Conservation (phyloP, 73 alveolate species). For the Paramecium octaurelia region DNA sequence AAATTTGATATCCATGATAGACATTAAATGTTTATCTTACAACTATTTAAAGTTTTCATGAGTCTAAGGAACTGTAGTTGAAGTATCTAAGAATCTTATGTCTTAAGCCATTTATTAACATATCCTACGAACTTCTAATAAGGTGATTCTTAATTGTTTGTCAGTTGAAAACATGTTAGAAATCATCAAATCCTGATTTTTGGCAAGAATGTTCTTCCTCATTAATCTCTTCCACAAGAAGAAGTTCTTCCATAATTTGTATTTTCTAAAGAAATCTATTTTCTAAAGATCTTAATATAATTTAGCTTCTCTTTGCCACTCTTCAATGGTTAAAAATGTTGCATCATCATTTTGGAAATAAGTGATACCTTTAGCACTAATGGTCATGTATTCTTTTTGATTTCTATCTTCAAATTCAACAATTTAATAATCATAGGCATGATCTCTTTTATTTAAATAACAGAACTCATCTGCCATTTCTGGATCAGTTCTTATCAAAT, state of each 20-base stretch:
- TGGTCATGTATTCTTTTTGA: constrained; percentile 81
- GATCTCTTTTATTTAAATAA: constrained; percentile 80
- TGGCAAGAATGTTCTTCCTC: constrained; percentile 78
- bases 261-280: constrained; percentile 78
- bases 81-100: constrained; percentile 74
- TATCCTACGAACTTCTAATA: constrained; percentile 72
- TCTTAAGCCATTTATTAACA: constrained; percentile 66
- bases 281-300: constrained; percentile 70
- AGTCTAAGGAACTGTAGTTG: constrained; percentile 67
- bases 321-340: constrained; percentile 75
- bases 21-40: constrained; percentile 68
- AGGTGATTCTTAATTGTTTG: constrained; percentile 73
- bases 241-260: constrained; percentile 80
- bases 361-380: constrained; percentile 83
- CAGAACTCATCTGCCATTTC: constrained; percentile 82
- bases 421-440: constrained; percentile 83
- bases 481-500: constrained; percentile 76
- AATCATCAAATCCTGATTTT: constrained; percentile 73
- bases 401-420: constrained; percentile 81
- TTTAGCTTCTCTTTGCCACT: constrained; percentile 85
- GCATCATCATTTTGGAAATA: constrained; percentile 82
- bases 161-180: constrained; percentile 80
- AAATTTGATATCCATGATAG: constrained; percentile 64
- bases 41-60: constrained; percentile 67
- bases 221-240: constrained; percentile 85